A percentile compares a stretch with the other conserved stretches of the same genome.
phyloP scores from a whole-genome alignment of 495 filamentous ascomycete species.

The Penicillium fimorum region DNA sequence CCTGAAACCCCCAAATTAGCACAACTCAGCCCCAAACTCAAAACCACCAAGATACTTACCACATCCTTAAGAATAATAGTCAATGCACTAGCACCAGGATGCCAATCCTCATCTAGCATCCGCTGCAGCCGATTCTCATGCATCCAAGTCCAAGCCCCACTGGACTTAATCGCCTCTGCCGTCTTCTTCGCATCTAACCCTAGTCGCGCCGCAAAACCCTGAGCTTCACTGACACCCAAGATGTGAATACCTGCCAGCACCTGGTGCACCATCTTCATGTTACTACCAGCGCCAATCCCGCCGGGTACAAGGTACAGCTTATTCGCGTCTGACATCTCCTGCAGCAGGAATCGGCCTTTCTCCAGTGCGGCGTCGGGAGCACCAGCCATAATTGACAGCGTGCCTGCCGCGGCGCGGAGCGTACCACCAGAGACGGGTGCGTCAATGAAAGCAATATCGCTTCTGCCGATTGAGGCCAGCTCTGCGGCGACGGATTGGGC shows the following conservation, averaged over 20 bases:
- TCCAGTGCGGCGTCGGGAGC: constrained; percentile 55
- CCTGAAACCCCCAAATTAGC: constrained; percentile 30
- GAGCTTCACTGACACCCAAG: constrained; percentile 65
- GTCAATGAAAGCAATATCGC: constrained; percentile 70
- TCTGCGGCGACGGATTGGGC: constrained; percentile 57
- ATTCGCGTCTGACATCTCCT: constrained; percentile 55
- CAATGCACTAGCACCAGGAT: constrained; percentile 63
- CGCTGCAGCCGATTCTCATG: constrained; percentile 71
- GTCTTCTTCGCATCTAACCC: constrained; percentile 61
- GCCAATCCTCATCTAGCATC: constrained; percentile 67
- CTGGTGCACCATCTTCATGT: constrained; percentile 87
- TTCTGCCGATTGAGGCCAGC: constrained; percentile 52
- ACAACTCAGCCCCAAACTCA: not conserved
- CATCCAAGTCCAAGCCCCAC: constrained; percentile 75
- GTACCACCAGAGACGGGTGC: constrained; percentile 78
- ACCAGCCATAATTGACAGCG: constrained; percentile 79
- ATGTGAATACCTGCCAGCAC: constrained; percentile 78
- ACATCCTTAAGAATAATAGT: constrained; percentile 81
- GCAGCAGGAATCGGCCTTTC: constrained; percentile 58
- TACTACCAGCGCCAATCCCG: constrained; percentile 74
- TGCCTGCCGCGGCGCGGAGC: constrained; percentile 68
- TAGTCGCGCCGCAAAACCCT: constrained; percentile 68
- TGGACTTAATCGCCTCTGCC: constrained; percentile 54
- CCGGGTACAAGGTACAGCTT: constrained; percentile 75
- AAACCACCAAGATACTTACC: constrained; percentile 27